Conservation (phyloP, 768 basidiomycete genomes). For the Boletus tomentosulus region DNA sequence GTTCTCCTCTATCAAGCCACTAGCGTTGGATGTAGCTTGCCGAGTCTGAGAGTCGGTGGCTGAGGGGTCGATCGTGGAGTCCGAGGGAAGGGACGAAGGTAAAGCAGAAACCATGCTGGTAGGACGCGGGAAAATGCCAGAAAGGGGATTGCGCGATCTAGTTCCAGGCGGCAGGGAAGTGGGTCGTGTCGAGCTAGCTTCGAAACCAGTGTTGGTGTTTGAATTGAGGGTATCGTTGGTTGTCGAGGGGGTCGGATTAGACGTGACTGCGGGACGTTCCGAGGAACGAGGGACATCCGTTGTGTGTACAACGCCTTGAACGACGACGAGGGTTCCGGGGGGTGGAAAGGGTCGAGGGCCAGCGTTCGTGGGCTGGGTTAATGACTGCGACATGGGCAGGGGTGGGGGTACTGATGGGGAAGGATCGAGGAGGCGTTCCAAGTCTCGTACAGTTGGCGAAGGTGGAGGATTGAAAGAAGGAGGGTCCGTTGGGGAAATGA, state of each 20-base stretch:
- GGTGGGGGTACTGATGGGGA: slow-evolving; percentile 12
- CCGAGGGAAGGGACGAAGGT: slow-evolving; percentile 8
- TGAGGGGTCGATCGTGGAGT: slow-evolving; percentile 3
- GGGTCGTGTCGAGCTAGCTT: slow-evolving; percentile 10
- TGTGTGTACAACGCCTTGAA: slow-evolving; percentile 80
- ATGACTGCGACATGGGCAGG: slow-evolving; percentile 19
- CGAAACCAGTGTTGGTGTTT: slow-evolving; percentile 4
- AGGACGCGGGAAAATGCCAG: slow-evolving; percentile 38
- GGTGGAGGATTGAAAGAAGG: slow-evolving; percentile 9
- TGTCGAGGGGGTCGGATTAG: slow-evolving; percentile 6
- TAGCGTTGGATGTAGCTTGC: neutral
- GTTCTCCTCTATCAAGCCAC: slow-evolving; percentile 5
- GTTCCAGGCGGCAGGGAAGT: slow-evolving; percentile 27
- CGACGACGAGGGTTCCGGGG: slow-evolving; percentile 75
- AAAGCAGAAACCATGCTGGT: slow-evolving; percentile 29
- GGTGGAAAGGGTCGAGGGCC: slow-evolving; percentile 56
- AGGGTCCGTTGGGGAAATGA: slow-evolving; percentile 17
- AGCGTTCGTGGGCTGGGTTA: slow-evolving; percentile 18
- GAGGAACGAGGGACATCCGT: slow-evolving; percentile 52
- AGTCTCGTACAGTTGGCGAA: slow-evolving; percentile 8
- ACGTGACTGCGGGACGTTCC: slow-evolving; percentile 17
- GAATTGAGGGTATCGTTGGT: slow-evolving; percentile 5
- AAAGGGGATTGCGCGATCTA: slow-evolving; percentile 32
- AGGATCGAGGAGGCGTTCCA: slow-evolving; percentile 9
- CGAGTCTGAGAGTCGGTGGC: slow-evolving; percentile 3